These are phyloP conservation scores for Arthrobotrys iridis DNA, from an alignment of 2,329 filamentous ascomycete species.

Conservation along the genomic window DNA sequence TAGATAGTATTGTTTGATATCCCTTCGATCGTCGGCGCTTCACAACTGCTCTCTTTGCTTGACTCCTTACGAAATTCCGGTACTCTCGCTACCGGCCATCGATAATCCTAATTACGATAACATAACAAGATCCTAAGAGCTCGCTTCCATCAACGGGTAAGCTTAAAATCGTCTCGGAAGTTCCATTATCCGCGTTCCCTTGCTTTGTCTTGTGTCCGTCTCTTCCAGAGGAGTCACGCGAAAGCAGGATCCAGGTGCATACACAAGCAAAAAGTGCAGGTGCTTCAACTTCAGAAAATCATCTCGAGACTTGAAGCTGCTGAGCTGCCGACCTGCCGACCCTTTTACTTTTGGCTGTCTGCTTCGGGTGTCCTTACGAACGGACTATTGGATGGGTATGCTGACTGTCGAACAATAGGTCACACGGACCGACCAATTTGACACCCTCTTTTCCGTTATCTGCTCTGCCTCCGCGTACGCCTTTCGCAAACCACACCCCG, in stretches of 20 bases:
- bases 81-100: constrained; percentile 18
- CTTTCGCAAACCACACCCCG: not conserved
- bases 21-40: not conserved
- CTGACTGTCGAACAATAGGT: constrained; percentile 53
- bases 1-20: constrained; percentile 9
- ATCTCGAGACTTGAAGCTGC: constrained; percentile 34
- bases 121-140: not conserved
- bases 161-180: constrained; percentile 40
- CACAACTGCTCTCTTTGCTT: constrained; percentile 7
- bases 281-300: constrained; percentile 28
- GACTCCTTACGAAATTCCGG: constrained; percentile 1
- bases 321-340: not conserved
- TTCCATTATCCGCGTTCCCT: constrained; percentile 35
- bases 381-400: constrained; percentile 42
- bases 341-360: not conserved
- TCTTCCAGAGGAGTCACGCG: constrained; percentile 47
- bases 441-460: constrained; percentile 50
- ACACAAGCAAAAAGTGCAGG: constrained; percentile 52
- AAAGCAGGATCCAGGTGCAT: constrained; percentile 50
- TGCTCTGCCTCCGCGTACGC: constrained; percentile 22
- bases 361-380: constrained; percentile 5
- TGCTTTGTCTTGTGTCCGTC: constrained; percentile 16
- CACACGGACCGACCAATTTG: constrained; percentile 50
- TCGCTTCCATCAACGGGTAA: constrained; percentile 36
- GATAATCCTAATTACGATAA: constrained; percentile 17